Percentiles rank a stretch among this genome's conserved stretches.
Conservation (phyloP, 2,329 filamentous ascomycete genomes). For the Akanthomyces dipterigenus region DNA sequence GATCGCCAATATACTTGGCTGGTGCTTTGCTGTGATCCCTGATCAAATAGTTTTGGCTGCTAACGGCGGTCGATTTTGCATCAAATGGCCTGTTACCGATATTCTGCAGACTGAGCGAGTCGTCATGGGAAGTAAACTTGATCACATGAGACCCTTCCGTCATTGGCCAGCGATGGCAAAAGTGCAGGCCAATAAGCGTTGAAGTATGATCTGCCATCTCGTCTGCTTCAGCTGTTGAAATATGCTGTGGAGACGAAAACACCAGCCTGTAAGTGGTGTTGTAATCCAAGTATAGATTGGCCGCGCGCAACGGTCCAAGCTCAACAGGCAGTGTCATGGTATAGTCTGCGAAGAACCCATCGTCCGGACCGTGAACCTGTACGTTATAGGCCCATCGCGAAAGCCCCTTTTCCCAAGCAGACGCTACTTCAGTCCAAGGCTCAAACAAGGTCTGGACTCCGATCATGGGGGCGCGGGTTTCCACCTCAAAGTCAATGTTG, state of each 20-base stretch:
- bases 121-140: constrained; percentile 28
- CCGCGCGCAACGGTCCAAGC: constrained; percentile 30
- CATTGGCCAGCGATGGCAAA: constrained; percentile 38
- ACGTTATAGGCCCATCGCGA: not conserved
- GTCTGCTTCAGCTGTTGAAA: constrained; percentile 17
- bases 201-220: constrained; percentile 35
- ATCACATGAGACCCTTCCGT: constrained; percentile 35
- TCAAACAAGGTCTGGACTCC: constrained; percentile 32
- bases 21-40: constrained; percentile 31
- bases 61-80: constrained; percentile 17
- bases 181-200: constrained; percentile 40
- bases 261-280: constrained; percentile 27
- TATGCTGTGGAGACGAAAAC: constrained; percentile 15
- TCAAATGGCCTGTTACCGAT: constrained; percentile 26
- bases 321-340: constrained; percentile 36
- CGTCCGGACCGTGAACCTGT: constrained; percentile 13
- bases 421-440: constrained; percentile 41
- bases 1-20: constrained; percentile 33
- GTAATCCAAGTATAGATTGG: constrained; percentile 35
- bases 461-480: constrained; percentile 29
- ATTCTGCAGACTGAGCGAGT: constrained; percentile 21
- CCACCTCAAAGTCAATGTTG: constrained; percentile 32
- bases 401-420: constrained; percentile 30
- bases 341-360: constrained; percentile 28
- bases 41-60: constrained; percentile 29